Conservation (phyloP, 441 rosid species). For the Lepidium campestre region DNA sequence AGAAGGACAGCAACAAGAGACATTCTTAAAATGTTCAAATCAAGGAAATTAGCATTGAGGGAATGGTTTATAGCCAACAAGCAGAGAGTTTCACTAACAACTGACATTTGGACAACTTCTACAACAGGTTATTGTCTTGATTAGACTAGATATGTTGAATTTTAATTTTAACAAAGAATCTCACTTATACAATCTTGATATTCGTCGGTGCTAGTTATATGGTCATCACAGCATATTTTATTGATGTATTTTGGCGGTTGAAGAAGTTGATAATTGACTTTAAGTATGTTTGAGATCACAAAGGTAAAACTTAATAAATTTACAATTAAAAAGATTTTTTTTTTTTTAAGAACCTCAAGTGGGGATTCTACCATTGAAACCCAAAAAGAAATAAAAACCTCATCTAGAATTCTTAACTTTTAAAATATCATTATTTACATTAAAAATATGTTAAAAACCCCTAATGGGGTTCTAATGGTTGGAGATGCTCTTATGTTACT, state of each 20-base stretch:
- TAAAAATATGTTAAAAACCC: no score
- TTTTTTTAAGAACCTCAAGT: no score
- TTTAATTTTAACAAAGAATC: background rate
- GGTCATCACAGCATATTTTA: background rate
- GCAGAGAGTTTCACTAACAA: background rate
- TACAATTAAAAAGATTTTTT: no score
- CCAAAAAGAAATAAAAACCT: no score
- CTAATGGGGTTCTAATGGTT: no score
- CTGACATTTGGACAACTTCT: background rate
- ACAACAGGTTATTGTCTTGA: background rate
- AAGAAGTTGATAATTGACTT: background rate
- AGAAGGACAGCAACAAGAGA: background rate
- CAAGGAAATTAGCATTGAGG: background rate
- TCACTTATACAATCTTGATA: background rate
- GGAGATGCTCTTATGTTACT: slow-evolving; percentile 16
- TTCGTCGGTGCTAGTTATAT: background rate
- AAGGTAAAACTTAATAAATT: background rate
- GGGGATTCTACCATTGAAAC: no score
- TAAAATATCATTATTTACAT: no score
- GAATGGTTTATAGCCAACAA: background rate
- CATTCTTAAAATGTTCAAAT: background rate
- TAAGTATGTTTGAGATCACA: background rate
- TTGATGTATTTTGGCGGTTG: background rate
- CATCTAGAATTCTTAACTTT: no score
- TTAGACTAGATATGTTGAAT: background rate